Evolutionary conservation across 768 basidiomycete species (phyloP), one percentile per base, ranked within the genome.

Genomic region (Termitomyces eurrhizus): DNA sequence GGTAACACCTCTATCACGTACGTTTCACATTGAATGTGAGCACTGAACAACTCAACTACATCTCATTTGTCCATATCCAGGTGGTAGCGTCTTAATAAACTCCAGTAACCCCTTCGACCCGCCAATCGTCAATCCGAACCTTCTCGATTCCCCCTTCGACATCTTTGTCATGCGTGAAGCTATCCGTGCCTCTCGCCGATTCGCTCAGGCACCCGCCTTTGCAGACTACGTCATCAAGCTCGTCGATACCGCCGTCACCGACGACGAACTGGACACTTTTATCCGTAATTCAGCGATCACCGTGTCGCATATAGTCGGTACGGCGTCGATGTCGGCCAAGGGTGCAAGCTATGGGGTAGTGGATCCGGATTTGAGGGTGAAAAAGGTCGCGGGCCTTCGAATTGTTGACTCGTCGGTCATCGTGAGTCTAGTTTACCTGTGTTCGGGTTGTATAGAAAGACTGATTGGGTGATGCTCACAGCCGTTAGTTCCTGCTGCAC

Each of bases 71-170:
- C 37, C 26, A 33, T 58, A 49, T 13, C 16, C 50, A 68, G 73
- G 74, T 32, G 74, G 74, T 4, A 60, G 61, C 18, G 62, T 74
- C 13, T 62, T 68, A 3, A 65, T 82, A 60, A 75, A 68, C 53
- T 78, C 80, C 13, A 75, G 66, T 18, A 69, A 75, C 63, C 72
- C 79, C 16, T 83, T 83, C 69, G 73, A 72, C 52, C 57, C 66
- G 21, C 82, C 83, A 0, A 49, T 67, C n/a, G 78, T 85, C 68
- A 76, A 85, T 65, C 80, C 81, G 3, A 76, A 77, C 61, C 80
- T 83, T 70, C 72, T 79, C 39, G 64, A 52, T 36, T 68, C 69
- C 11, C 58, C 61, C 2, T 67, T 69, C 57, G 74, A 74, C 61
- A 54, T 70, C 45, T 60, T 64, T 35, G 64, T 64, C 37, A 70